Conservation (phyloP, 192 early-diverging fungal genomes). For the Mortierella alpina region DNA sequence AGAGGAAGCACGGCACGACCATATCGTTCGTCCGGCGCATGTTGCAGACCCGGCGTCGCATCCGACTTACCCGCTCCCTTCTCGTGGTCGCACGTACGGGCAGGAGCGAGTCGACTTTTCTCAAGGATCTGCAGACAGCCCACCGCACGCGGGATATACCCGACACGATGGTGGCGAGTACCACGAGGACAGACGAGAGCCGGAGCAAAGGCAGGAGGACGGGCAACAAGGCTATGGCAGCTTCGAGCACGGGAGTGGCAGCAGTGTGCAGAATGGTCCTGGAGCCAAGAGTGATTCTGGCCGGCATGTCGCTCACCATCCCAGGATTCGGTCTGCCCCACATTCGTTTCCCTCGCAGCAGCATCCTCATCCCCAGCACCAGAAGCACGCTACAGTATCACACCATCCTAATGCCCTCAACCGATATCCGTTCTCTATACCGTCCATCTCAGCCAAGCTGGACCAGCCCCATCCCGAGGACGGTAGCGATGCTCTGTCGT, state of each 20-base stretch:
- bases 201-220: constrained; percentile 1
- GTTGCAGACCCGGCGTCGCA: too few species aligned
- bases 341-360: constrained; percentile 11
- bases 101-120: too few species aligned
- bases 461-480: constrained; percentile 30
- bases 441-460: constrained; percentile 41
- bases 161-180: neutral
- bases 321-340: constrained; percentile 29
- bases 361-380: neutral
- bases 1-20: neutral
- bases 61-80: too few species aligned
- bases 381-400: constrained; percentile 6
- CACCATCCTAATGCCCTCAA: constrained; percentile 47
- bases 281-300: neutral
- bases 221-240: neutral
- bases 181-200: neutral
- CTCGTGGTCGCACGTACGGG: too few species aligned
- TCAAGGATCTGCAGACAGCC: too few species aligned
- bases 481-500: constrained; percentile 37
- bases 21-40: neutral
- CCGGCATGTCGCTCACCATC: neutral
- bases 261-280: neutral
- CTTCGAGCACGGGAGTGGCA: neutral
- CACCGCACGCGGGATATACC: too few species aligned
- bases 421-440: constrained; percentile 45